A percentile compares a stretch with the other conserved stretches of the same genome.
Conservation (phyloP, 306 rosid genomes). For the Hylodesmum podocarpum region DNA sequence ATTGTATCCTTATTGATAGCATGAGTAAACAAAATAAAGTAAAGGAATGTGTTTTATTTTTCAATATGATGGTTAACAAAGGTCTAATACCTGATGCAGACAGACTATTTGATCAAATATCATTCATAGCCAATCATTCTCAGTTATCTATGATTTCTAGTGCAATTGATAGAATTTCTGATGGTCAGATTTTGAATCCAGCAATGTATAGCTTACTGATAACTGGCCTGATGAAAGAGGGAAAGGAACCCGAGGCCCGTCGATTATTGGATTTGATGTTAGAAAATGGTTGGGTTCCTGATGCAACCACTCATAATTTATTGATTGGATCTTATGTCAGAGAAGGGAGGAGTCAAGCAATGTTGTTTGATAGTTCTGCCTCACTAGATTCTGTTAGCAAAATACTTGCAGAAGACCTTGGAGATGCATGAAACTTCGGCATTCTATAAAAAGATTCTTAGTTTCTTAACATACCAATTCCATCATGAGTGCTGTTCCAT, state of each 20-base stretch:
- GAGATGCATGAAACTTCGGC: conserved; percentile 34
- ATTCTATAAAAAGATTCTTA: conserved; percentile 19
- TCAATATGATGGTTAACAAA: conserved; percentile 61
- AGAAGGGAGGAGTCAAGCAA: conserved; percentile 33
- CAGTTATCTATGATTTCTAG: conserved; percentile 52
- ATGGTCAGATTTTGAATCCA: conserved; percentile 46
- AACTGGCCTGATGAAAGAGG: conserved; percentile 83
- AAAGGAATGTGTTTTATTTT: conserved; percentile 53
- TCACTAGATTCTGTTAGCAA: conserved; percentile 64
- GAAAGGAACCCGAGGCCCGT: conserved; percentile 50
- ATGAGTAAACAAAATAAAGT: conserved; percentile 49
- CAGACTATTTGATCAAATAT: conserved; percentile 51
- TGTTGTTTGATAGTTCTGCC: conserved; percentile 27
- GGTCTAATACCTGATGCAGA: conserved; percentile 67
- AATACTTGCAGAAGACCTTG: conserved; percentile 78
- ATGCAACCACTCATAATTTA: conserved; percentile 69
- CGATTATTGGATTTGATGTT: conserved; percentile 71
- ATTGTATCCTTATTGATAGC: conserved; percentile 64
- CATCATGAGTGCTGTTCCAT: conserved; percentile 5
- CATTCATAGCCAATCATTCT: conserved; percentile 49
- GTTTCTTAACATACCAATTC: conserved; percentile 18
- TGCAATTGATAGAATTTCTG: conserved; percentile 44
- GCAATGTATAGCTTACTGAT: conserved; percentile 55
- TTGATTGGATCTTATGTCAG: conserved; percentile 61
- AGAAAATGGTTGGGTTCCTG: conserved; percentile 92